Percentiles rank a stretch among this genome's conserved stretches.
Evolutionary conservation across 1,139 yeast species (phyloP).

Genomic region (Blastobotrys elegans): DNA sequence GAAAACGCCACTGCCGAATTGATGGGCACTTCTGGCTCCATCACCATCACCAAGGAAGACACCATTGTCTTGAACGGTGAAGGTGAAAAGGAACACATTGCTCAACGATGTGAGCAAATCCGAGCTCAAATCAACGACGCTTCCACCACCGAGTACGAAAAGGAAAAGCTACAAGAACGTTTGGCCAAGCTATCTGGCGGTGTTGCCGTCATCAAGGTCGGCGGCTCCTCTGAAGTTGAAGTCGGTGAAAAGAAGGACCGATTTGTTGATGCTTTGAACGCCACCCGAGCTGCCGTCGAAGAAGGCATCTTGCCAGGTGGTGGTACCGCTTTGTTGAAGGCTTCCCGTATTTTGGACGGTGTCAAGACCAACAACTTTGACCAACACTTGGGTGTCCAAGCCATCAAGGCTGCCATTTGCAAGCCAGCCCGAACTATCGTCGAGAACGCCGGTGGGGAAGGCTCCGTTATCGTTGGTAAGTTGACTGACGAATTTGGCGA

Average conservation of each 20-base stretch:
- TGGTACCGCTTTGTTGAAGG: conserved; percentile 97
- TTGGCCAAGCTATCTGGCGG: conserved; percentile 98
- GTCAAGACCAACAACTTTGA: conserved; percentile 90
- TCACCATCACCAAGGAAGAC: conserved; percentile 95
- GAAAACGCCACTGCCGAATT: conserved; percentile 91
- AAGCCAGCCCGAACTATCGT: conserved; percentile 97
- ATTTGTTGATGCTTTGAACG: conserved; percentile 97
- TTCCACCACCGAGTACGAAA: conserved; percentile 87
- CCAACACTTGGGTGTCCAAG: conserved; percentile 96
- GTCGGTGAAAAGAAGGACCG: conserved; percentile 99
- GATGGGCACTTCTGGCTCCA: conserved; percentile 89
- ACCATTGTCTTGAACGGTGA: conserved; percentile 94
- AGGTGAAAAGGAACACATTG: conserved; percentile 84
- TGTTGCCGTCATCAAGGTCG: conserved; percentile 97
- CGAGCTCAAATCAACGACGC: conserved; percentile 70
- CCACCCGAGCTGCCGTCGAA: conserved; percentile 99
- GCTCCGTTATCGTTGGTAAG: conserved; percentile 95
- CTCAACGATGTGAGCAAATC: conserved; percentile 94
- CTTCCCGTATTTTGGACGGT: conserved; percentile 73
- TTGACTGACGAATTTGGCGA: conserved; percentile 74
- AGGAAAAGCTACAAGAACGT: conserved; percentile 97
- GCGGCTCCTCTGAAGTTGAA: conserved; percentile 97
- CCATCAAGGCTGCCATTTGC: conserved; percentile 91
- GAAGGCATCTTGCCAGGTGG: conserved; percentile 99
- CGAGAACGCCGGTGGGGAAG: conserved; percentile 99